phyloP scores from a whole-genome alignment of 2,329 filamentous ascomycete species.

The Calonectria montana region DNA sequence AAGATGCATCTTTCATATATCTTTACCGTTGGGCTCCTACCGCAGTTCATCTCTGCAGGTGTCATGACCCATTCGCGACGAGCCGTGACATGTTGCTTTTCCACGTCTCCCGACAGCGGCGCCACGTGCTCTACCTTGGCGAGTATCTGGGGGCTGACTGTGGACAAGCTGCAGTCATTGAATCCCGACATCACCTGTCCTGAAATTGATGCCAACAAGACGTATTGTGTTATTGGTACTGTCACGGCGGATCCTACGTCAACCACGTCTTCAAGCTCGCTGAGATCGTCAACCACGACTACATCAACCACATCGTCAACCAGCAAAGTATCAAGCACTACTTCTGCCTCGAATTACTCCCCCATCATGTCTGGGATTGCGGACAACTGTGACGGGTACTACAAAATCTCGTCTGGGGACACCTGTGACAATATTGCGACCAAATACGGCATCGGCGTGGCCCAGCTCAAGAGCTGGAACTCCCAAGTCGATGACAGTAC shows the following conservation, averaged over 20 bases:
- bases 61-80: neutral
- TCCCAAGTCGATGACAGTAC: neutral
- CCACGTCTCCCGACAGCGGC: neutral
- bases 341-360: neutral
- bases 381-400: neutral
- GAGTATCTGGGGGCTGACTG: neutral
- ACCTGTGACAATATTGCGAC: neutral
- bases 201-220: neutral
- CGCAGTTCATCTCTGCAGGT: neutral
- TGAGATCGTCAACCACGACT: neutral
- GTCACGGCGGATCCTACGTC: neutral
- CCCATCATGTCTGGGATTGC: neutral
- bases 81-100: neutral
- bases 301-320: neutral
- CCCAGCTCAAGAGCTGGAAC: neutral
- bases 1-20: neutral
- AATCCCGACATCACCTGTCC: neutral
- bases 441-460: neutral
- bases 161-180: neutral
- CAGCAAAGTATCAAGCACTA: neutral
- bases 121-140: neutral
- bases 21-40: neutral
- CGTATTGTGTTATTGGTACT: neutral
- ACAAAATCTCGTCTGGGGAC: neutral
- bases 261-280: neutral